A percentile compares a stretch with the other conserved stretches of the same genome.
phyloP scores from a whole-genome alignment of 2,329 filamentous ascomycete genomes.

The Clonostachys rhizophaga region DNA sequence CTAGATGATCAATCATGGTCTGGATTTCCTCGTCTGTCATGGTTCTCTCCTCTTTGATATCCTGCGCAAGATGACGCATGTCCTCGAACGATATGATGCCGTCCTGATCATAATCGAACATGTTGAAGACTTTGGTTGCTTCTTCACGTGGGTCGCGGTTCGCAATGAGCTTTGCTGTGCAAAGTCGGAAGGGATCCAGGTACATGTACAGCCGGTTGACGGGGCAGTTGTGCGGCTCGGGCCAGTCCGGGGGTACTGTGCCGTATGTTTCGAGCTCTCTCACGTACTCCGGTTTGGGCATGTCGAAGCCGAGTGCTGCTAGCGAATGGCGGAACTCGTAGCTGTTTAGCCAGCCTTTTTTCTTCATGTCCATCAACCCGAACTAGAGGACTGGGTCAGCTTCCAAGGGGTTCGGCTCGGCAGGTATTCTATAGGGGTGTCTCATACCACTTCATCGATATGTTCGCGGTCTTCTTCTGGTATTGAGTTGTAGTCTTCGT shows the following conservation, averaged over 20 bases:
- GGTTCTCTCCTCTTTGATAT: constrained; percentile 74
- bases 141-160: constrained; percentile 86
- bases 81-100: constrained; percentile 88
- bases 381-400: constrained; percentile 51
- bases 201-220: constrained; percentile 43
- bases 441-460: constrained; percentile 85
- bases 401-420: background rate
- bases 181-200: constrained; percentile 57
- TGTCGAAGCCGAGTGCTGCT: constrained; percentile 90
- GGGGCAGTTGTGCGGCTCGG: constrained; percentile 31
- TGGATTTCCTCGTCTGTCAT: constrained; percentile 88
- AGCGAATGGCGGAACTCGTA: constrained; percentile 97
- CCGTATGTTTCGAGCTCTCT: constrained; percentile 78
- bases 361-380: constrained; percentile 93
- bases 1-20: constrained; percentile 98
- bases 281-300: constrained; percentile 82
- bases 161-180: constrained; percentile 74
- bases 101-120: constrained; percentile 92
- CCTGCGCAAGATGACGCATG: constrained; percentile 78
- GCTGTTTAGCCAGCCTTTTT: constrained; percentile 91
- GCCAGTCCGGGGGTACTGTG: constrained; percentile 60
- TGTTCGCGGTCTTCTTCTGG: constrained; percentile 89
- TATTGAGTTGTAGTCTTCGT: constrained; percentile 41
- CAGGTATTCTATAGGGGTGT: background rate
- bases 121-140: constrained; percentile 82